Conservation (phyloP, 2,329 filamentous ascomycete species). For the Alternaria solani region DNA sequence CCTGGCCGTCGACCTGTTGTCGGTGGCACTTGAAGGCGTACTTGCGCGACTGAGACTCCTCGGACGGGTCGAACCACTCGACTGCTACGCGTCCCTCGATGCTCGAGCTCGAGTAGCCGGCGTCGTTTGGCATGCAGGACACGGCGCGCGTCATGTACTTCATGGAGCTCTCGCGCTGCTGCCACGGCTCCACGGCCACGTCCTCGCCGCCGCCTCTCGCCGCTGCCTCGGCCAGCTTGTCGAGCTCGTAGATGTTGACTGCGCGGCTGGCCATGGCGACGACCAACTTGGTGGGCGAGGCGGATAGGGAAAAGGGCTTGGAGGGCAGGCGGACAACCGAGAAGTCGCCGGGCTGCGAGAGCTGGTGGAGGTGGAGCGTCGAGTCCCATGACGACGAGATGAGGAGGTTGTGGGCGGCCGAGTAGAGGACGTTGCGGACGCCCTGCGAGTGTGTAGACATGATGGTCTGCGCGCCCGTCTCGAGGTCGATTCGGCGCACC, state of each 20-base stretch:
- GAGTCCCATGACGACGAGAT: slow-evolving; percentile 94
- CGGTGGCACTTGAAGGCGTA: slow-evolving; percentile 99
- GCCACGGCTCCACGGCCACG: slow-evolving; percentile 78
- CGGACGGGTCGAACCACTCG: slow-evolving; percentile 94
- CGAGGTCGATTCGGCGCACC: slow-evolving; percentile 81
- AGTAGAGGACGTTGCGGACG: slow-evolving; percentile 86
- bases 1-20: slow-evolving; percentile 73
- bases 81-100: slow-evolving; percentile 97
- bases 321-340: slow-evolving; percentile 76
- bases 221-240: slow-evolving; percentile 62
- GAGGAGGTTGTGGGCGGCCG: slow-evolving; percentile 75
- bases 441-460: slow-evolving; percentile 81
- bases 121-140: slow-evolving; percentile 95
- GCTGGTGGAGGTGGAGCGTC: slow-evolving; percentile 84
- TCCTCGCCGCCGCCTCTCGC: slow-evolving; percentile 27
- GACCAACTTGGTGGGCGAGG: slow-evolving; percentile 84
- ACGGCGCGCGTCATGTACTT: slow-evolving; percentile 96
- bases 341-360: slow-evolving; percentile 62
- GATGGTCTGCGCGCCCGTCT: slow-evolving; percentile 74
- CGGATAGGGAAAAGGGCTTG: slow-evolving; percentile 85
- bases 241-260: slow-evolving; percentile 93
- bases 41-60: slow-evolving; percentile 87
- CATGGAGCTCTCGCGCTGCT: slow-evolving; percentile 89
- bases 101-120: slow-evolving; percentile 87
- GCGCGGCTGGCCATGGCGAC: slow-evolving; percentile 94